Percentiles rank a stretch among this genome's conserved stretches.
phyloP scores from a whole-genome alignment of 1,139 yeast genomes.

The Geotrichum klebahnii region DNA sequence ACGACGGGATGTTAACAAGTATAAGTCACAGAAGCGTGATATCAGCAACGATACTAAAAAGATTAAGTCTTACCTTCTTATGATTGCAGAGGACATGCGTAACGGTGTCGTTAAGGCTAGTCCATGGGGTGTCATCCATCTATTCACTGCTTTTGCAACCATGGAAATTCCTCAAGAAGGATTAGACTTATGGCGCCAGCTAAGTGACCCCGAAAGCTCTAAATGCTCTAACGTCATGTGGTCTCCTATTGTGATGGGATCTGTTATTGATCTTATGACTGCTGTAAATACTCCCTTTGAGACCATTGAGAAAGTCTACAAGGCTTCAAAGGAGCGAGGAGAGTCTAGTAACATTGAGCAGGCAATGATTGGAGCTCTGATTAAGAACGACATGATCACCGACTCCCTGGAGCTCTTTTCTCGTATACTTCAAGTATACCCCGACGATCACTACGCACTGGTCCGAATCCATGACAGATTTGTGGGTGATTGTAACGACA shows the following conservation, averaged over 20 bases:
- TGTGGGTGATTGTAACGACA: slow-evolving; percentile 75
- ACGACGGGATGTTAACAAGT: slow-evolving; percentile 20
- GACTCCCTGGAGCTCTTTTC: slow-evolving; percentile 51
- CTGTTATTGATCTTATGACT: slow-evolving; percentile 64
- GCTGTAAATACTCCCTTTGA: slow-evolving; percentile 58
- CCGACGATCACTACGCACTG: slow-evolving; percentile 44
- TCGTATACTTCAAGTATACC: slow-evolving; percentile 40
- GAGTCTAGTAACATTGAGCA: slow-evolving; percentile 48
- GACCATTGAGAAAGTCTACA: slow-evolving; percentile 51
- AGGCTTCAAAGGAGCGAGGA: slow-evolving; percentile 42
- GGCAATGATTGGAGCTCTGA: slow-evolving; percentile 60
- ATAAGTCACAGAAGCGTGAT: slow-evolving; percentile 22
- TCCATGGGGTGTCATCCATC: slow-evolving; percentile 54
- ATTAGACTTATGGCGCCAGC: slow-evolving; percentile 46
- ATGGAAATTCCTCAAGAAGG: slow-evolving; percentile 52
- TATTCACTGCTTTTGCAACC: slow-evolving; percentile 57
- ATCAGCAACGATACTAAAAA: slow-evolving; percentile 17
- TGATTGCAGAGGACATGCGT: slow-evolving; percentile 48
- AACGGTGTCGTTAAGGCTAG: slow-evolving; percentile 44
- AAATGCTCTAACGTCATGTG: slow-evolving; percentile 25
- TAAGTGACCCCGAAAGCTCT: slow-evolving; percentile 20
- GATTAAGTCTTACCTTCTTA: slow-evolving; percentile 20
- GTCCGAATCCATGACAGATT: slow-evolving; percentile 71
- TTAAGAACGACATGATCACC: slow-evolving; percentile 48
- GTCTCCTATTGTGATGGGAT: slow-evolving; percentile 62